Evolutionary conservation across 345 rosid genomes (phyloP), one percentile per base, ranked within the genome.

Genomic region (Salix koriyanagi): DNA sequence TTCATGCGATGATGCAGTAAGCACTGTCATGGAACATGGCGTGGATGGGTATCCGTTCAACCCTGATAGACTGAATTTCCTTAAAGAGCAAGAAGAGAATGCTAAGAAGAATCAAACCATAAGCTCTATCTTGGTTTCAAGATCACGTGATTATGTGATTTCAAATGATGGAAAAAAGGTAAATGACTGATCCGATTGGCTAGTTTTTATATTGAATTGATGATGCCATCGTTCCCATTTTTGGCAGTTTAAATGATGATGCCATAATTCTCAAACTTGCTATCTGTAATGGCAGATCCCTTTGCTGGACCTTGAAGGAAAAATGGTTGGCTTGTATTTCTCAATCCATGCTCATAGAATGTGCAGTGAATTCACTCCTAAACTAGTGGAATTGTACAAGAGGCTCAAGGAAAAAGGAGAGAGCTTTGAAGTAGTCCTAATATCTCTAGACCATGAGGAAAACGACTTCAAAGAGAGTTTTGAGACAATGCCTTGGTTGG

Each of bases 261-360:
- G 7, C n/a, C 12, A 48, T 65, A 42, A n/a, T 14, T 46, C 1
- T 8, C 4, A 19, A 54, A 7, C 3, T 39, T 65, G 7, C 42
- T 37, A 11, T 26, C 42, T 81, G 10, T 52, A 37, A 69, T 36
- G 62, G 21, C 73, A 92, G 97, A 78, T 89, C 19, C 89, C 86
- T 1, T 87, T 91, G 26, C 73, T 91, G 4, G 89, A 91, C 18
- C 92, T 92, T 25, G 89, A 88, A 85, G 97, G 95, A 71, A 92
- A 86, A 75, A 84, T 86, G 62, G 83, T 87, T 2, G 91, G 94
- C 4, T 85, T 92, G 67, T 91, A 88, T 78, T 87, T 92, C 80
- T 77, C 44, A 41, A 10, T 10, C 13, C 44, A 71, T 21, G 73
- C 88, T 37, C 80, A 73, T 76, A 52, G 54, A 34, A 1, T 50